phyloP scores from a whole-genome alignment of 2,329 filamentous ascomycete genomes.

The Aphanocladium album region DNA sequence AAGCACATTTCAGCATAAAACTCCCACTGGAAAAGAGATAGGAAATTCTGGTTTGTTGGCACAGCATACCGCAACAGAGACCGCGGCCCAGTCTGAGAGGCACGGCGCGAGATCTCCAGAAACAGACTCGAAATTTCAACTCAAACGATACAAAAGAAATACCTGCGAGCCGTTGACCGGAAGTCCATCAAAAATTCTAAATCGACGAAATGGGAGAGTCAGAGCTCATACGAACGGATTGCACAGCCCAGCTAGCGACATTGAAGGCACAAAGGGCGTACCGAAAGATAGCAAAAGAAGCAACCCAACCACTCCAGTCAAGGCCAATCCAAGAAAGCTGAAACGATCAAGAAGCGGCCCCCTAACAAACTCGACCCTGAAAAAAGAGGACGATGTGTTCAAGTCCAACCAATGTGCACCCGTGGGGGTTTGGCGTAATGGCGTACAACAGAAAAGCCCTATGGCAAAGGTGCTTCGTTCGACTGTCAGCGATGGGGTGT shows the following conservation, averaged over 20 bases:
- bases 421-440: slow-evolving; percentile 9
- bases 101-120: not conserved
- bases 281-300: not conserved
- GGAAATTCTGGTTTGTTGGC: not conserved
- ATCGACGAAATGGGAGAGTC: not conserved
- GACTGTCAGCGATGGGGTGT: slow-evolving; percentile 8
- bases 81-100: not conserved
- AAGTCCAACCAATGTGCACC: not conserved
- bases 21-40: not conserved
- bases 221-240: not conserved
- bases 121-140: slow-evolving; percentile 10
- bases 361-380: not conserved
- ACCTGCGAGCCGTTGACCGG: not conserved
- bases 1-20: not conserved
- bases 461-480: slow-evolving; percentile 6
- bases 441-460: slow-evolving; percentile 5
- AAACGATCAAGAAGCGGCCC: slow-evolving; percentile 5
- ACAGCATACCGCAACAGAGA: not conserved
- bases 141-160: slow-evolving; percentile 8
- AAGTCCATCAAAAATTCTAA: not conserved
- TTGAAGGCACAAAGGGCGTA: slow-evolving; percentile 11
- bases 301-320: not conserved
- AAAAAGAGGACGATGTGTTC: slow-evolving; percentile 1
- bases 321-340: not conserved
- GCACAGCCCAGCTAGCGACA: not conserved